Conservation (phyloP, 176 grass and related monocot species). For the Dendrocalamus sinicus region DNA sequence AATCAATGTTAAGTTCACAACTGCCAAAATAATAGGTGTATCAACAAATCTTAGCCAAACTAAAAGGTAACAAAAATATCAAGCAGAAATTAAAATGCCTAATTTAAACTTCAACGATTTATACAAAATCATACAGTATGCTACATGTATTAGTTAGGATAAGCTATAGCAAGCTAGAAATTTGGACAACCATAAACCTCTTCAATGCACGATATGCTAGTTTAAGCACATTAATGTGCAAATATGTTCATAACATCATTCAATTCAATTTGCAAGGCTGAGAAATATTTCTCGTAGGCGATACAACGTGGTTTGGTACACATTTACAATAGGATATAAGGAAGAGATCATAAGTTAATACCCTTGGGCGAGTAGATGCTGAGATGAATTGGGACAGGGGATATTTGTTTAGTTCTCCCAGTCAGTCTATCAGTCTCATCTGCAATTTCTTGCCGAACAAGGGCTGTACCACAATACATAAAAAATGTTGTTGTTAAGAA, state of each 20-base stretch:
- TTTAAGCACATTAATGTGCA: background rate
- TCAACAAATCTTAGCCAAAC: background rate
- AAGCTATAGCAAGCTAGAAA: slow-evolving; percentile 3
- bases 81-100: background rate
- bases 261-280: slow-evolving; percentile 2
- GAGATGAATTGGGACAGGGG: slow-evolving; percentile 76
- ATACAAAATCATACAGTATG: background rate
- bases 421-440: slow-evolving; percentile 84
- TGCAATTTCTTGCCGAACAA: slow-evolving; percentile 78
- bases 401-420: slow-evolving; percentile 79
- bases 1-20: slow-evolving; percentile 88
- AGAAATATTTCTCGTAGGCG: background rate
- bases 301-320: background rate
- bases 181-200: background rate
- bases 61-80: background rate
- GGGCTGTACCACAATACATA: slow-evolving; percentile 46
- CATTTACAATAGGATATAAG: slow-evolving; percentile 6
- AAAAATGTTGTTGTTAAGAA: slow-evolving; percentile 2
- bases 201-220: background rate
- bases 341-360: slow-evolving; percentile 39
- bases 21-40: slow-evolving; percentile 47
- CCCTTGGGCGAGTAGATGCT: slow-evolving; percentile 75
- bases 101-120: background rate
- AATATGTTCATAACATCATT: background rate
- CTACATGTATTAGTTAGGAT: background rate